Evolutionary conservation across 257 asterid genomes (phyloP), one percentile per base, ranked within the genome.

Genomic region (Fraxinus excelsior): DNA sequence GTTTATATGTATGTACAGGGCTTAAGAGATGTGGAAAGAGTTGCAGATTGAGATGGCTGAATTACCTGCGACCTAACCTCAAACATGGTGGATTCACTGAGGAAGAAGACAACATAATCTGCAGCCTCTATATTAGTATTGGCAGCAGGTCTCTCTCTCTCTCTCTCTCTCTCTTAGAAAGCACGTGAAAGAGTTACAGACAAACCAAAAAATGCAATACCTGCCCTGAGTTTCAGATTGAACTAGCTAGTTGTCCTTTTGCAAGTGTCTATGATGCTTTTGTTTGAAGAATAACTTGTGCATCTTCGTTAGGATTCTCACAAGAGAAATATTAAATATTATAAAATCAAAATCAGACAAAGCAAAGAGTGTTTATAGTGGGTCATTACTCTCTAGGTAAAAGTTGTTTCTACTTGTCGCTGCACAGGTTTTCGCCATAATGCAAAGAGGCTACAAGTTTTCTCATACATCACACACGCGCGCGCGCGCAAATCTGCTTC

Each of bases 61-160:
- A 87, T 76, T 87, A 87, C 70, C 76, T 87, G 28, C 72, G 90
- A 64, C 90, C 90, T 13, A 87, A 87, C 34, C 80, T 87, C 67
- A 87, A 82, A 71, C 90, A 87, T 82, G 90, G 90, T 70, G 88
- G 88, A 67, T 87, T 87, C 70, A 87, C 88, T 78, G 90, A 87
- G 81, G 90, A 87, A 80, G 90, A 87, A 80, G 90, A 87, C 83
- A 84, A 80, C 70, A 80, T 82, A 83, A 87, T 87, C 70, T 87
- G 90, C 81, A 84, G 78, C 81, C 90, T 87, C 75, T 87, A 87
- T 23, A 82, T 87, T 19, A 87, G 90, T 74, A 87, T 87, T 70
- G 90, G 90, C 72, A 87, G 90, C 90, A 87, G 90, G 90, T 86
- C 56, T 72, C 42, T 51, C 71, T 23, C 56, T 84, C 77, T 71